Base-by-base conservation (phyloP, 768 basidiomycete species). In the Lentinula detonsa region DNA sequence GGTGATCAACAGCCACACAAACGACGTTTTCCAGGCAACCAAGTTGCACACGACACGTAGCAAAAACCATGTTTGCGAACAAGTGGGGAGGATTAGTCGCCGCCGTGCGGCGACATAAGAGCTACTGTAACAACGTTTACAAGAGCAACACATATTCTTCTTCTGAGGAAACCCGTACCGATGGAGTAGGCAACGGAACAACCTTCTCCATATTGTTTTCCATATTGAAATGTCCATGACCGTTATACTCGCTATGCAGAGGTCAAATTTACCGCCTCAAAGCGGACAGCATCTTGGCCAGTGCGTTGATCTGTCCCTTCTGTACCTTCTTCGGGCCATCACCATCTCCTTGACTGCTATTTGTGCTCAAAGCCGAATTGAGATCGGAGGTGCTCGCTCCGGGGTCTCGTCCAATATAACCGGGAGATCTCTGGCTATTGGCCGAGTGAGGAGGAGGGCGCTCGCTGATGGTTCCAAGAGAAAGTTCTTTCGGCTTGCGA, bases 241-340 rank as follows among this genome's bases (percentile, higher is more conserved):
- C 37, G 49, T 21, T 42, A 15, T 45, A 45, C 16, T 45, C n/a
- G 39, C 15, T n/a, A 6, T 21, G 28, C 28, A 5, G 28, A 43
- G 28, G n/a, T 28, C n/a, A 58, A 33, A 54, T 31, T 80, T 71
- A 90, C 68, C 86, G 86, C 68, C 88, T 81, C 74, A 91, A 73
- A 56, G 89, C 88, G 61, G 87, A 91, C 61, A 95, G 77, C 91
- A 95, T 92, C 86, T 95, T 95, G 61, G 93, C 93, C 67, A 95
- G 78, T 45, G 91, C 84, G 68, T 87, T 87, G 75, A 94, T 94
- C 78, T 95, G 93, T 52, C 88, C 90, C 74, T 88, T 93, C 77
- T 92, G 87, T 68, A 91, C 88, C 76, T 90, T 93, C 81, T 91
- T 83, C 53, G 75, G 74, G 53, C 79, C 77, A 37, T 82, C 80